Conservation (phyloP, 2,329 filamentous ascomycete species). For the Botrytis porri region DNA sequence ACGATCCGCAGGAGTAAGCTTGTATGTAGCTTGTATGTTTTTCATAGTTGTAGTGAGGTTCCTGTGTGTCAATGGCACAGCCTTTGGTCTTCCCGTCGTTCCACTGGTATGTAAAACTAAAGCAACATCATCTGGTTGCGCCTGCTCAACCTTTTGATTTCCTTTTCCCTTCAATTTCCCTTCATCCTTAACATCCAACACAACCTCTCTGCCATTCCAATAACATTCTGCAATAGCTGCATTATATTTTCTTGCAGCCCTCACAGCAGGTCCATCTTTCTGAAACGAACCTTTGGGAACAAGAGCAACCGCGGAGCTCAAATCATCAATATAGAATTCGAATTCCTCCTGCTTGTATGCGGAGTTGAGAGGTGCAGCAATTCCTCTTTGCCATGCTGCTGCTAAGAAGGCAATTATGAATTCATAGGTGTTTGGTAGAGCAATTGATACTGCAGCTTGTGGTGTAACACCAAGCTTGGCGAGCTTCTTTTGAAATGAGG, state of each 20-base stretch:
- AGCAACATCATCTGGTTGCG: slow-evolving; percentile 75
- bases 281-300: slow-evolving; percentile 69
- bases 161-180: slow-evolving; percentile 60
- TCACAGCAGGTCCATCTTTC: slow-evolving; percentile 66
- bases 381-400: slow-evolving; percentile 77
- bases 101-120: slow-evolving; percentile 81
- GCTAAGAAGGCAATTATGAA: slow-evolving; percentile 86
- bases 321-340: slow-evolving; percentile 87
- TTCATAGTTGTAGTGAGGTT: slow-evolving; percentile 81
- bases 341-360: slow-evolving; percentile 88
- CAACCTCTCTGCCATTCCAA: slow-evolving; percentile 69
- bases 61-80: slow-evolving; percentile 75
- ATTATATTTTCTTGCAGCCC: slow-evolving; percentile 73
- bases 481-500: slow-evolving; percentile 72
- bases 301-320: slow-evolving; percentile 74
- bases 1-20: slow-evolving; percentile 66
- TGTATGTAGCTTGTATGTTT: slow-evolving; percentile 77
- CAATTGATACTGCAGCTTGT: slow-evolving; percentile 74
- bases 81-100: slow-evolving; percentile 82
- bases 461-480: slow-evolving; percentile 69
- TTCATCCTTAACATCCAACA: slow-evolving; percentile 72
- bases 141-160: slow-evolving; percentile 47
- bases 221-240: slow-evolving; percentile 86
- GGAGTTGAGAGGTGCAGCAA: slow-evolving; percentile 83
- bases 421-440: slow-evolving; percentile 79